Conservation (phyloP, 257 asterid genomes). For the Solanum bulbocastanum region DNA sequence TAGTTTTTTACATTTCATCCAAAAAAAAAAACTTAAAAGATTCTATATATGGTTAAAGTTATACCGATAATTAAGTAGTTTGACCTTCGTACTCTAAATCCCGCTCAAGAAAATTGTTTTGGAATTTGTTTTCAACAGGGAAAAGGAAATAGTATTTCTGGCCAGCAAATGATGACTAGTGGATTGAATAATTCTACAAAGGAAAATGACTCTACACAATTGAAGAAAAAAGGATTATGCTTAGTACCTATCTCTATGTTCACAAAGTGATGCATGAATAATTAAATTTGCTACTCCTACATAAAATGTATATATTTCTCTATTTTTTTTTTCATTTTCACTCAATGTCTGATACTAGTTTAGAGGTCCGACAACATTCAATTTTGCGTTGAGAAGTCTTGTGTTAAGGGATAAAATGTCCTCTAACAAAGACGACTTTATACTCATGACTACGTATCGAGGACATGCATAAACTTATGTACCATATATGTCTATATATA, state of each 20-base stretch:
- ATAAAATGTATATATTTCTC: not conserved
- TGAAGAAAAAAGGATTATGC: slow-evolving; percentile 31
- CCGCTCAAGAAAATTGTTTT: not conserved
- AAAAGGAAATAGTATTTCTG: slow-evolving; percentile 7
- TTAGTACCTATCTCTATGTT: slow-evolving; percentile 12
- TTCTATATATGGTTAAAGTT: not conserved
- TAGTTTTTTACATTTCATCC: not conserved
- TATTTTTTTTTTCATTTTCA: not conserved
- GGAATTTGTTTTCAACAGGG: slow-evolving; percentile 15
- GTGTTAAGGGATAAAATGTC: not conserved
- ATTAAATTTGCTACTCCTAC: not conserved
- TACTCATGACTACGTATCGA: not conserved
- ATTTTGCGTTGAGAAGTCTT: accelerated
- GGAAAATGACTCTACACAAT: slow-evolving; percentile 11
- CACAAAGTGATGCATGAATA: not conserved
- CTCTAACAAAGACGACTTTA: not conserved
- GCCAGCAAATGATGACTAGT: slow-evolving; percentile 6
- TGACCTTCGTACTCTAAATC: not conserved
- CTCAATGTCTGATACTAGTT: not conserved
- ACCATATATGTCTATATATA: not conserved
- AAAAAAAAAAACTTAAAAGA: not conserved
- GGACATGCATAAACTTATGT: not conserved
- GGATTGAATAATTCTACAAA: slow-evolving; percentile 8
- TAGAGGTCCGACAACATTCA: accelerated
- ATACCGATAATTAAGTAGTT: not conserved